Conservation (phyloP, 345 rosid species). For the Dipteronia dyeriana region DNA sequence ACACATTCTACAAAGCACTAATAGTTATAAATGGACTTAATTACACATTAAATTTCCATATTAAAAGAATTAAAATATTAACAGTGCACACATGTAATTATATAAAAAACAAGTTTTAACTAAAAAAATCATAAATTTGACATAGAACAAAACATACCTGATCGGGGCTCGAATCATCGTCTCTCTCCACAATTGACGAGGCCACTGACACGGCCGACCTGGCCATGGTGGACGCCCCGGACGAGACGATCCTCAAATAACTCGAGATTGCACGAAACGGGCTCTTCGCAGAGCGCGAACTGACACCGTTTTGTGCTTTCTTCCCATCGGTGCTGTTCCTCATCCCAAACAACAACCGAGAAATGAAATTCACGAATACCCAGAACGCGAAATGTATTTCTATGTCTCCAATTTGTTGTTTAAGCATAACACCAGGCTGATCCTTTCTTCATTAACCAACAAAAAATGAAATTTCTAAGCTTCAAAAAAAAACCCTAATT, state of each 20-base stretch:
- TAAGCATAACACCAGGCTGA: slow-evolving; percentile 47
- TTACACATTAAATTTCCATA: neutral
- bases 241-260: slow-evolving; percentile 72
- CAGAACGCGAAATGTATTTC: slow-evolving; percentile 30
- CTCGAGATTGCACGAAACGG: slow-evolving; percentile 81
- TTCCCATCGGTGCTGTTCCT: slow-evolving; percentile 59
- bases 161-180: slow-evolving; percentile 57
- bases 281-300: slow-evolving; percentile 63
- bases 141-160: slow-evolving; percentile 45
- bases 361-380: slow-evolving; percentile 34
- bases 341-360: slow-evolving; percentile 50
- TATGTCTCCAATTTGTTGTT: slow-evolving; percentile 39
- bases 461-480: neutral
- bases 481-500: slow-evolving; percentile 9
- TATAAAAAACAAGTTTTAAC: neutral
- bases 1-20: neutral
- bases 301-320: slow-evolving; percentile 37
- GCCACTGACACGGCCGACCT: slow-evolving; percentile 83
- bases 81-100: neutral
- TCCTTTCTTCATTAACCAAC: slow-evolving; percentile 8
- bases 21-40: neutral
- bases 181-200: slow-evolving; percentile 73
- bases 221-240: slow-evolving; percentile 90
- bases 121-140: neutral
- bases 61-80: neutral